Evolutionary conservation across 345 rosid genomes (phyloP).

Genomic region (Populus davidiana): DNA sequence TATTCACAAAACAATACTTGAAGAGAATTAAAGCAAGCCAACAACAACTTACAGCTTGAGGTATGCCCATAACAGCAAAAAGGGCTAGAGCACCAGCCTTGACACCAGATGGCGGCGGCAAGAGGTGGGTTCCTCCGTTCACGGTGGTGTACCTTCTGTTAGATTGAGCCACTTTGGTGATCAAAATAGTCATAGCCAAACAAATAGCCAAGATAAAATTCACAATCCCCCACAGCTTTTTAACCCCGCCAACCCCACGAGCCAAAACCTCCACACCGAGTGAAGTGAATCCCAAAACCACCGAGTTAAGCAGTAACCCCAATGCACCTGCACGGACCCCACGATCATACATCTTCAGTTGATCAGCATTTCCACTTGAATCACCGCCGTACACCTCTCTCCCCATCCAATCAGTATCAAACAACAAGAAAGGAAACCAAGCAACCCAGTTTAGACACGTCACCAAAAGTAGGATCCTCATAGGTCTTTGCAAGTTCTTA

Average conservation of each 20-base stretch:
- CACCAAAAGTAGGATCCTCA: conserved; percentile 71
- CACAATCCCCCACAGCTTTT: conserved; percentile 65
- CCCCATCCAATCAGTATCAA: conserved; percentile 94
- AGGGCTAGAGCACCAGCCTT: conserved; percentile 56
- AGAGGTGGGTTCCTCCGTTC: background rate
- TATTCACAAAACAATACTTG: background rate
- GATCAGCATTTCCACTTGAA: conserved; percentile 28
- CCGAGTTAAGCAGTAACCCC: conserved; percentile 77
- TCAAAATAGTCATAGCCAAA: conserved; percentile 46
- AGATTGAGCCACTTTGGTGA: conserved; percentile 63
- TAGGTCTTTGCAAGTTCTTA: conserved; percentile 50
- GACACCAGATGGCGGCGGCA: conserved; percentile 43
- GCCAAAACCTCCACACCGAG: conserved; percentile 48
- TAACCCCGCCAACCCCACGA: conserved; percentile 48
- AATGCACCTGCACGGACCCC: conserved; percentile 81
- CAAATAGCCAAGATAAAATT: conserved; percentile 61
- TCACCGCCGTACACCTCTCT: conserved; percentile 83
- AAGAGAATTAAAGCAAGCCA: background rate
- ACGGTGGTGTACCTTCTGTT: conserved; percentile 23
- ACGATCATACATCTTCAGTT: conserved; percentile 40
- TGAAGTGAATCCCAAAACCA: conserved; percentile 63
- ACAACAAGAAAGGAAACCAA: conserved; percentile 83
- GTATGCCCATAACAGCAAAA: conserved; percentile 71
- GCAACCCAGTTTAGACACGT: conserved; percentile 86
- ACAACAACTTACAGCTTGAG: conserved; percentile 54